These are phyloP conservation scores for Wallacemonas rigidus DNA, from an alignment of 208 protist species.

Conservation along the genomic window DNA sequence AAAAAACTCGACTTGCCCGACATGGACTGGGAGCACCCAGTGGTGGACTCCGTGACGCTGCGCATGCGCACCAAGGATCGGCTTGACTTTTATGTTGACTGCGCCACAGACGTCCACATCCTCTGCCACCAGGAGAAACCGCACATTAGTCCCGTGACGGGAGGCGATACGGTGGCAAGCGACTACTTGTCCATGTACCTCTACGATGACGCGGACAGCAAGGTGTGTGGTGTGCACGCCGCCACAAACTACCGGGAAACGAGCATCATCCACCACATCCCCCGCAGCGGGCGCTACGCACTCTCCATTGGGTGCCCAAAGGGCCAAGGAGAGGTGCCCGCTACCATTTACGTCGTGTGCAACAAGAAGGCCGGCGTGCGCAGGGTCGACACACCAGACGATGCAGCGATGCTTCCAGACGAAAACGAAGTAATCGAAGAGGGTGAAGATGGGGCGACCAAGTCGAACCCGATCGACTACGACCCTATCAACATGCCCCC, in stretches of 20 bases:
- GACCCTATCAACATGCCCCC: slow-evolving; percentile 33
- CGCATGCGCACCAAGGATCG: slow-evolving; percentile 47
- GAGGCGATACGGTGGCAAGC: slow-evolving; percentile 52
- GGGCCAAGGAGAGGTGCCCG: slow-evolving; percentile 38
- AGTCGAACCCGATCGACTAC: slow-evolving; percentile 51
- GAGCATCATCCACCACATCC: slow-evolving; percentile 45
- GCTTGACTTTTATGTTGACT: slow-evolving; percentile 60
- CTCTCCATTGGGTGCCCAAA: slow-evolving; percentile 54
- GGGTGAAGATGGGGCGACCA: slow-evolving; percentile 21
- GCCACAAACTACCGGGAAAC: slow-evolving; percentile 70
- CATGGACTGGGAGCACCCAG: slow-evolving; percentile 43
- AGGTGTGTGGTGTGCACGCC: slow-evolving; percentile 40
- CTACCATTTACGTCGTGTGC: slow-evolving; percentile 38
- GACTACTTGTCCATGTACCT: slow-evolving; percentile 62
- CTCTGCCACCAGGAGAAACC: slow-evolving; percentile 51
- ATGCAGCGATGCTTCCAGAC: slow-evolving; percentile 39
- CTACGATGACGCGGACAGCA: slow-evolving; percentile 48
- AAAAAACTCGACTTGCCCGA: slow-evolving; percentile 36
- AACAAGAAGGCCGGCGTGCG: slow-evolving; percentile 20
- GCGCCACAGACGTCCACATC: slow-evolving; percentile 52
- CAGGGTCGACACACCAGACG: slow-evolving; percentile 41
- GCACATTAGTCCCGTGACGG: slow-evolving; percentile 35
- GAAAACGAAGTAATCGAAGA: slow-evolving; percentile 50
- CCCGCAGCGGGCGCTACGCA: slow-evolving; percentile 46
- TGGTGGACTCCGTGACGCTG: slow-evolving; percentile 38